These are phyloP conservation scores for Talaromyces sp. DNA, from an alignment of 2,329 filamentous ascomycete genomes.

Conservation along the genomic window DNA sequence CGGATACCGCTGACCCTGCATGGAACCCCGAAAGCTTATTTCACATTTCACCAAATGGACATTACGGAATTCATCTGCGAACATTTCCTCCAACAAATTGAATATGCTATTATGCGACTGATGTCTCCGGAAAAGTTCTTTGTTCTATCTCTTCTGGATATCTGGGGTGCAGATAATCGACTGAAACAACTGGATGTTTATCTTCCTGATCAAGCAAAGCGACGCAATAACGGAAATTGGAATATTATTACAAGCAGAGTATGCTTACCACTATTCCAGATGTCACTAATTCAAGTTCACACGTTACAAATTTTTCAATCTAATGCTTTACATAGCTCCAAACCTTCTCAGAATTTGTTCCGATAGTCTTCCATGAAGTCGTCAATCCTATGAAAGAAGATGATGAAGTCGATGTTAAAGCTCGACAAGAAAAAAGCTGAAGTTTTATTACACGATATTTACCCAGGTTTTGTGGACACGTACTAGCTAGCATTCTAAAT, in stretches of 20 bases:
- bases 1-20: background rate
- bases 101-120: background rate
- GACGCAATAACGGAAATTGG: background rate
- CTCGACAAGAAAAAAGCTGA: too few species aligned
- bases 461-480: too few species aligned
- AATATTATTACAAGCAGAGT: background rate
- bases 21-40: background rate
- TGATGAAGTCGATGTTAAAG: background rate
- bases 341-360: background rate
- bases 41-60: background rate
- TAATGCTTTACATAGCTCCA: background rate
- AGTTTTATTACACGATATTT: too few species aligned
- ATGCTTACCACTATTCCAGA: background rate
- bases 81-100: background rate
- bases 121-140: background rate
- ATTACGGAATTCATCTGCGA: background rate
- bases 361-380: background rate
- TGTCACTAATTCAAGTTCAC: too few species aligned
- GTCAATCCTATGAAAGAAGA: background rate
- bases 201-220: background rate
- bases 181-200: background rate
- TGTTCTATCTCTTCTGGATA: background rate
- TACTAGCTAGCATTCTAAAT: too few species aligned
- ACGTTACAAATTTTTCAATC: too few species aligned
- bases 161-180: background rate